Conservation (phyloP, 2,329 filamentous ascomycete genomes). For the Alternaria sp. region DNA sequence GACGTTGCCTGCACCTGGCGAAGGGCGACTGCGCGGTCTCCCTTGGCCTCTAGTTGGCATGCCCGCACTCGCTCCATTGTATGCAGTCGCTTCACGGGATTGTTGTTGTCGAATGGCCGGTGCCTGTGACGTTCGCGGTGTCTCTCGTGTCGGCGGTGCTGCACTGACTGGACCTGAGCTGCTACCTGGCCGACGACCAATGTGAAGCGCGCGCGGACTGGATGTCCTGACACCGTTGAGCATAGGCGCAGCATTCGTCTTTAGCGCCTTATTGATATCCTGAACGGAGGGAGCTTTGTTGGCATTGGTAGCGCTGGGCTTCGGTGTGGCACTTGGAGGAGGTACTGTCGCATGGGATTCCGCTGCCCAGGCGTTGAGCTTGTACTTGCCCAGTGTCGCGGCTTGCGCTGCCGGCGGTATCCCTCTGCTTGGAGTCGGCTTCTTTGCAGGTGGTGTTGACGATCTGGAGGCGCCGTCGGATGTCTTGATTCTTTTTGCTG, state of each 20-base stretch:
- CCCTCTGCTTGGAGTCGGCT: not conserved
- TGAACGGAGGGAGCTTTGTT: constrained; percentile 25
- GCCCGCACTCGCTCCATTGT: not conserved
- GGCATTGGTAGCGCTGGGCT: not conserved
- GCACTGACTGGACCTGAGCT: not conserved
- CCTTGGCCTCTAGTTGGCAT: not conserved
- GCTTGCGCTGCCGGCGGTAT: not conserved
- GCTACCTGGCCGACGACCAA: constrained; percentile 4
- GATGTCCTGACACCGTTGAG: not conserved
- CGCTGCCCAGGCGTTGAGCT: not conserved
- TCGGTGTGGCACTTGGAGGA: not conserved
- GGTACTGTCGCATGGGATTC: not conserved
- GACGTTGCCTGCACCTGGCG: not conserved
- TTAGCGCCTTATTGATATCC: constrained; percentile 28
- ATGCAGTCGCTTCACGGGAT: not conserved
- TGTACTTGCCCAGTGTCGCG: not conserved
- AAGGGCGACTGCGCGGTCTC: not conserved
- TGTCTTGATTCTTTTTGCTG: constrained; percentile 34
- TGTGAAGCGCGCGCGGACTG: constrained; percentile 16
- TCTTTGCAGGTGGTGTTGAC: not conserved
- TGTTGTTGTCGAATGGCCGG: not conserved
- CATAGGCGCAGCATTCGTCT: constrained; percentile 11
- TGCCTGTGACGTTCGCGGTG: not conserved
- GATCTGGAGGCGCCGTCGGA: not conserved
- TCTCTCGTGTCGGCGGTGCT: not conserved